These are phyloP conservation scores for Suaeda aralocaspica DNA, from an alignment of 148 eudicot species.

Conservation along the genomic window DNA sequence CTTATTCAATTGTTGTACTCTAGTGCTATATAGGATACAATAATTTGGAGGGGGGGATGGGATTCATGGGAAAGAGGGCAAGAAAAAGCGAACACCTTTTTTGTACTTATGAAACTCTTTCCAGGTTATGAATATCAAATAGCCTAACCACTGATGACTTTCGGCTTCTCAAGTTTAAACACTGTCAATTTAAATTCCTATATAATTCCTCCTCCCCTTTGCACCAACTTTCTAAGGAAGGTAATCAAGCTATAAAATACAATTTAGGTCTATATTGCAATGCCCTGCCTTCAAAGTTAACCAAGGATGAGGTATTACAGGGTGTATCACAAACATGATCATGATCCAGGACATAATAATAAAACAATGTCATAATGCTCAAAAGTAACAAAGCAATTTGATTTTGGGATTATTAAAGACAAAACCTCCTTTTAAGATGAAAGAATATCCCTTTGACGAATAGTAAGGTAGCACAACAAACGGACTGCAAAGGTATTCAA, in stretches of 20 bases:
- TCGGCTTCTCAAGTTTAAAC: neutral
- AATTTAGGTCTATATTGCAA: too few species aligned
- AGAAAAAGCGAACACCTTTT: neutral
- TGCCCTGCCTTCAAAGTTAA: neutral
- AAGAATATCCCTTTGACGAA: neutral
- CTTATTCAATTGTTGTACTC: too few species aligned
- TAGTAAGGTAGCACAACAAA: neutral
- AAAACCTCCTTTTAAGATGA: neutral
- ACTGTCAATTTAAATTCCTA: too few species aligned
- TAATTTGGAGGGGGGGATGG: too few species aligned
- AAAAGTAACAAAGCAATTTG: too few species aligned
- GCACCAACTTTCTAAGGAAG: too few species aligned
- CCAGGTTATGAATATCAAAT: neutral
- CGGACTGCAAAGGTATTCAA: neutral
- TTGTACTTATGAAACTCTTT: constrained; percentile 1
- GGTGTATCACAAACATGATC: neutral
- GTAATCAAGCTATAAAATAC: too few species aligned
- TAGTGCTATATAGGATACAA: too few species aligned
- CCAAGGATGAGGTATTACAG: neutral
- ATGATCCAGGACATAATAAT: neutral
- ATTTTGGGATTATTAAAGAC: too few species aligned
- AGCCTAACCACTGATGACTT: neutral
- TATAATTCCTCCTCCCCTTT: too few species aligned
- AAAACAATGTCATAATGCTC: neutral
- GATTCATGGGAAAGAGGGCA: too few species aligned